These are phyloP conservation scores for Mycena rosella DNA, from an alignment of 768 basidiomycete genomes.

Conservation along the genomic window DNA sequence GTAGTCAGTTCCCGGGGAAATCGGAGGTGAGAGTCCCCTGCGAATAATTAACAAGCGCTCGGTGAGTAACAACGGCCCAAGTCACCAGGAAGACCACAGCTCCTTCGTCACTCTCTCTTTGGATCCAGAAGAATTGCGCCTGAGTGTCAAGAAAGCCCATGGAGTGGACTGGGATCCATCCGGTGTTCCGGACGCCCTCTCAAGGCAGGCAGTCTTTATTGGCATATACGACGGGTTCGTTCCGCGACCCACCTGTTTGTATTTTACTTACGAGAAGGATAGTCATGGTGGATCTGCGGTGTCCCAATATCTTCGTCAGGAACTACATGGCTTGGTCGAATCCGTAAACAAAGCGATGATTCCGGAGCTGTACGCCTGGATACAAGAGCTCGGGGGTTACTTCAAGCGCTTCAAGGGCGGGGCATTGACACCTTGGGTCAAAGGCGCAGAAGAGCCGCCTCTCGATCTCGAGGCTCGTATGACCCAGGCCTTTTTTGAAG, in stretches of 20 bases:
- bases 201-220: constrained; percentile 85
- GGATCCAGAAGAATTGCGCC: constrained; percentile 68
- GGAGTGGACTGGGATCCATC: constrained; percentile 81
- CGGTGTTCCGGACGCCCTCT: constrained; percentile 63
- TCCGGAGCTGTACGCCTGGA: constrained; percentile 81
- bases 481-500: constrained; percentile 90
- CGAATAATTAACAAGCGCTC: not conserved
- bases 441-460: constrained; percentile 47
- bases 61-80: constrained; percentile 46
- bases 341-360: constrained; percentile 78
- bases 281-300: constrained; percentile 95
- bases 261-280: constrained; percentile 28
- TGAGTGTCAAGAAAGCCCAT: constrained; percentile 71
- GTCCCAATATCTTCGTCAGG: constrained; percentile 86
- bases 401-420: constrained; percentile 92
- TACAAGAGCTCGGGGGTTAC: constrained; percentile 88
- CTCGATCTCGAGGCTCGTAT: constrained; percentile 89
- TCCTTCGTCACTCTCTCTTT: constrained; percentile 82
- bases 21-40: constrained; percentile 61
- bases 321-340: constrained; percentile 89
- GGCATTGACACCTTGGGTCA: constrained; percentile 76
- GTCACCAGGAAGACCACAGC: constrained; percentile 93
- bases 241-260: not conserved
- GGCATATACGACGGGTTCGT: constrained; percentile 93
- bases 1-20: constrained; percentile 82